A percentile compares a stretch with the other conserved stretches of the same genome.
phyloP scores from a whole-genome alignment of 805 yeast genomes.

The Monosporozyma servazzii region DNA sequence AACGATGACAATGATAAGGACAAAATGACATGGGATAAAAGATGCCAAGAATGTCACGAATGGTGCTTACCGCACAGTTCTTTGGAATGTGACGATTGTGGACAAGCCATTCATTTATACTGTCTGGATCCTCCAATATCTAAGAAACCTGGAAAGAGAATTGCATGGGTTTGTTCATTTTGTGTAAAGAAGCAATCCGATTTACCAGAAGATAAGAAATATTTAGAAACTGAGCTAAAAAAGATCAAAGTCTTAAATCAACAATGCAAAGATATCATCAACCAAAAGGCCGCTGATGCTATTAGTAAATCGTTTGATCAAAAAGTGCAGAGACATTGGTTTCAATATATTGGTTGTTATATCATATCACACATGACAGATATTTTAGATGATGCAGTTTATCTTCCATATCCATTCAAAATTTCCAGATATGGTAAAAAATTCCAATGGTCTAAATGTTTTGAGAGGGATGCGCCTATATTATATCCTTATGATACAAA shows the following conservation, averaged over 20 bases:
- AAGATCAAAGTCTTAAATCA: background rate
- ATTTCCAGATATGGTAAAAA: slow-evolving; percentile 17
- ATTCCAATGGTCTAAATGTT: slow-evolving; percentile 26
- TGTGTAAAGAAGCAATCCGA: slow-evolving; percentile 57
- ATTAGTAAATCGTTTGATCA: slow-evolving; percentile 4
- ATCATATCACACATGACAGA: slow-evolving; percentile 17
- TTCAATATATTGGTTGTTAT: slow-evolving; percentile 25
- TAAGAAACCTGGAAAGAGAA: slow-evolving; percentile 75
- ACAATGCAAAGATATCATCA: slow-evolving; percentile 8
- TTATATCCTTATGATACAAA: background rate
- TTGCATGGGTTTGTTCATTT: slow-evolving; percentile 81
- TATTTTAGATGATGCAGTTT: slow-evolving; percentile 11
- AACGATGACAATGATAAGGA: background rate
- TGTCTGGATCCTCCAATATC: slow-evolving; percentile 80
- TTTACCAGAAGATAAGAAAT: background rate
- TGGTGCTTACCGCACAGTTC: slow-evolving; percentile 76
- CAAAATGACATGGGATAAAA: slow-evolving; percentile 20
- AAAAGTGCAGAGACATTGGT: slow-evolving; percentile 10
- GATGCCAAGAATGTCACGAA: slow-evolving; percentile 67
- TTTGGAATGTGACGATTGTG: slow-evolving; percentile 73
- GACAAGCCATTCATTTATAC: slow-evolving; percentile 60
- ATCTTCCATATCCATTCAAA: slow-evolving; percentile 24
- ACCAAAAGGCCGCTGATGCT: slow-evolving; percentile 13
- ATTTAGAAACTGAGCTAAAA: background rate
- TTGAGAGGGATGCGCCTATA: slow-evolving; percentile 1